Evolutionary conservation across 768 basidiomycete species (phyloP).

Genomic region (Boletales sp.): DNA sequence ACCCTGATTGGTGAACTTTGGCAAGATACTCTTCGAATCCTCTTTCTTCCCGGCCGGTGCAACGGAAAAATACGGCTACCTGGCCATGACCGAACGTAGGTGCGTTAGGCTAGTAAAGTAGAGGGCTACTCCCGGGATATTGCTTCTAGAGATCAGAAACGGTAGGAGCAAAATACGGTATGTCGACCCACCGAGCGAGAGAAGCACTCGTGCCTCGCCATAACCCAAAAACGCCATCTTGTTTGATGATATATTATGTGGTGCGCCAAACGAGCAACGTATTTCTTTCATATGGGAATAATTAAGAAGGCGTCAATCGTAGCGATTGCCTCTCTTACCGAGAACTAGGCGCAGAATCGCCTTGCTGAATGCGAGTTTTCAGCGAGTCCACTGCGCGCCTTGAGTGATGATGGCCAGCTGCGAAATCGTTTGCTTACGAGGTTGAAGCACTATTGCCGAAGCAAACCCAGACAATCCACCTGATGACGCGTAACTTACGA

Average conservation of each 20-base stretch:
- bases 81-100: constrained; percentile 73
- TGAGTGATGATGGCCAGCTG: background rate
- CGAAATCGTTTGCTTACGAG: constrained; percentile 45
- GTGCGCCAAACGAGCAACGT: constrained; percentile 46
- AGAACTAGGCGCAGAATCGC: constrained; percentile 45
- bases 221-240: constrained; percentile 66
- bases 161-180: background rate
- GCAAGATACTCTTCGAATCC: constrained; percentile 51
- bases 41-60: constrained; percentile 14
- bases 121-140: constrained; percentile 88
- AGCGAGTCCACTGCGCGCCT: constrained; percentile 68
- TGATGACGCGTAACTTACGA: constrained; percentile 26
- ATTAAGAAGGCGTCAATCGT: background rate
- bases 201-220: constrained; percentile 91
- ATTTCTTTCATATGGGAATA: constrained; percentile 23
- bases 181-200: constrained; percentile 52
- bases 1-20: constrained; percentile 68
- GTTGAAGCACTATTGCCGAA: constrained; percentile 72
- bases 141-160: constrained; percentile 43
- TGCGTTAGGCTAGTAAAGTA: constrained; percentile 89
- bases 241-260: too few species aligned
- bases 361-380: constrained; percentile 90
- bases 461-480: constrained; percentile 79
- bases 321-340: constrained; percentile 30
- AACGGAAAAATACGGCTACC: constrained; percentile 62